Base-by-base conservation (phyloP, 2,329 filamentous ascomycete genomes). In the Aspergillus niger region DNA sequence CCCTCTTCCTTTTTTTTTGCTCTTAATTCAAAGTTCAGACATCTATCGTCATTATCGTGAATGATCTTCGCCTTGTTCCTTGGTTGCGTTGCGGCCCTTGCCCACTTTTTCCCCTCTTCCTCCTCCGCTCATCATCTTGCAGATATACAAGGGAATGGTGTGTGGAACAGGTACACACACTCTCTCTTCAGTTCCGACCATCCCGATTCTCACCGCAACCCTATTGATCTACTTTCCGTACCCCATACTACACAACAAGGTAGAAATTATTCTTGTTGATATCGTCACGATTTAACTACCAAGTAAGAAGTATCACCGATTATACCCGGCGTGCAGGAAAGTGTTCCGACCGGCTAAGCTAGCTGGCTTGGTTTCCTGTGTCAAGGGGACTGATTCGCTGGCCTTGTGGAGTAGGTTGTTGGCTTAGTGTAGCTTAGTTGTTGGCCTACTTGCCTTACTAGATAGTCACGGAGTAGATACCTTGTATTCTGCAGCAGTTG, bases 1-100 rank as follows among this genome's bases (percentile, higher is more conserved):
- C 43, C 43, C 36, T 41, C 41, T 49, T 49, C 17, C 49, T 10
- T 2, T 20, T 20, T 20, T 15, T 22, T 2, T 20, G 8, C 39
- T 20, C n/a, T 20, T 30, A 11, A 4, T 30, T 20, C 41, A 13
- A 24, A n/a, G 22, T 44, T 22, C 20, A 44, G 44, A 49, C 55
- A 39, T 57, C 55, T 10, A 51, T 57, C 32, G 49, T 41, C 32
- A 36, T 36, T 13, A 36, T 49, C 55, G 28, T 38, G 43, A 56
- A 11, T 20, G 55, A 57, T 57, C 55, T 57, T 57, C 47, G 24
- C 8, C 44, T 24, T 8, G 24, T 49, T 49, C 44, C 44, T 49
- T 49, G 44, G 44, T 49, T 49, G 32, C 32, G 32, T 36, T 36
- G 32, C 26, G 22, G 8, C 7, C 10, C 43, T 47, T 3, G 10